Base-by-base conservation (phyloP, 2,329 filamentous ascomycete genomes). In the Thelonectria olida region DNA sequence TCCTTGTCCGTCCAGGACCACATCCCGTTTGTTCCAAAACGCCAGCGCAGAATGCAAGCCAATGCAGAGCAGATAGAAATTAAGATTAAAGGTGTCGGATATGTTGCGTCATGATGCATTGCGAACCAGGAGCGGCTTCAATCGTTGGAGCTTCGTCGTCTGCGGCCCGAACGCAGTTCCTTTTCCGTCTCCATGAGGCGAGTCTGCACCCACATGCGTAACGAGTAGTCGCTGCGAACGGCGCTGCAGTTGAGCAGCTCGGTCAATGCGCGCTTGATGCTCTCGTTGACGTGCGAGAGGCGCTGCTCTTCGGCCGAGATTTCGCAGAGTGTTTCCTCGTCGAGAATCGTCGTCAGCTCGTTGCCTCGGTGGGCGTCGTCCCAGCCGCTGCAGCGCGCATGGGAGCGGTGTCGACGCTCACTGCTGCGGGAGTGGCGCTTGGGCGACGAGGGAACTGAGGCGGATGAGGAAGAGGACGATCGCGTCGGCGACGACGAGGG, bases 401-500 rank as follows among this genome's bases (percentile, higher is more conserved):
- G 69, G 13, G 69, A 69, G 50, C 71, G 71, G 36, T 68, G 60
- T 28, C 67, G 69, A 44, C 67, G 68, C 45, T 69, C 74, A 52
- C 73, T 74, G 63, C 72, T 74, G 38, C 73, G 72, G 2, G 82
- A 74, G 62, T 76, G 76, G 48, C 75, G 75, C 75, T 79, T 71
- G 78, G 84, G 69, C 80, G 84, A 78, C 78, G 87, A 54, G 12
- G 69, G 61, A 34, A 45, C 50, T 80, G 83, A 71, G 74, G 75
- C 63, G 12, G 66, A 74, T 81, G 55, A 82, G 2, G 85, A 64
- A 83, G 83, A 74, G 2, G 85, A 64, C 83, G 83, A 74, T 79
- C 89, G 73, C 75, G 85, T 80, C 71, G 83, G 85, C 73, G 89
- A 89, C 72, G 85, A 83, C 73, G 88, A 78, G 75, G 88, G 81